Base-by-base conservation (phyloP, 768 basidiomycete species). In the Leucocoprinus sp. region DNA sequence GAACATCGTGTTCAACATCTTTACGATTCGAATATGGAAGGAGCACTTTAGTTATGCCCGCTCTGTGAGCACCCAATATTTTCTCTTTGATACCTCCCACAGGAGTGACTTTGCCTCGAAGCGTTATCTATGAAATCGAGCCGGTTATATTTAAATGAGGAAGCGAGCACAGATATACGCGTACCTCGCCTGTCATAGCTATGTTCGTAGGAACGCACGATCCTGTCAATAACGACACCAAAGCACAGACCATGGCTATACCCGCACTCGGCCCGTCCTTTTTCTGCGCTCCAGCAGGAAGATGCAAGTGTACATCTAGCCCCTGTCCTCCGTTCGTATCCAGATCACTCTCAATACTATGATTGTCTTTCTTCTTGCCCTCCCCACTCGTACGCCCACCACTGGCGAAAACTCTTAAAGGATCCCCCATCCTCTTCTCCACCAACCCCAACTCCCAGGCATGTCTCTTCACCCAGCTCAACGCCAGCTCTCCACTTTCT, bases 261-360 rank as follows among this genome's bases (percentile, higher is more conserved):
- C 92, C 92, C 0, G 91, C 92, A 56, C 85, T 89, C 0, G 92
- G 91, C 0, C 93, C 92, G 55, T 95, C 92, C 66, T 96, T 96
- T 74, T 82, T 90, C 62, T 92, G 85, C 2, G 90, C 86, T 0
- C 93, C 93, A 1, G 86, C 75, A 0, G 93, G 93, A 7, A 95
- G 67, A 57, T 96, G 93, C n/a, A n/a, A n/a, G n/a, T n/a, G n/a
- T n/a, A n/a, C n/a, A n/a, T n/a, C n/a, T n/a, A n/a, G n/a, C n/a
- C n/a, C n/a, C n/a, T n/a, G n/a, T n/a, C n/a, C n/a, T n/a, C n/a
- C n/a, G n/a, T n/a, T n/a, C n/a, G n/a, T 12, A 93, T 97, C 91
- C 37, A 92, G 75, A 17, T 70, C 63, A 42, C 26, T 34, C 1
- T 37, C 49, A 23, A 37, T 42, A 6, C 31, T 29, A 26, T 28